Evolutionary conservation across 139 green algal genomes (phyloP).

Genomic region (Micractinium sp.): DNA sequence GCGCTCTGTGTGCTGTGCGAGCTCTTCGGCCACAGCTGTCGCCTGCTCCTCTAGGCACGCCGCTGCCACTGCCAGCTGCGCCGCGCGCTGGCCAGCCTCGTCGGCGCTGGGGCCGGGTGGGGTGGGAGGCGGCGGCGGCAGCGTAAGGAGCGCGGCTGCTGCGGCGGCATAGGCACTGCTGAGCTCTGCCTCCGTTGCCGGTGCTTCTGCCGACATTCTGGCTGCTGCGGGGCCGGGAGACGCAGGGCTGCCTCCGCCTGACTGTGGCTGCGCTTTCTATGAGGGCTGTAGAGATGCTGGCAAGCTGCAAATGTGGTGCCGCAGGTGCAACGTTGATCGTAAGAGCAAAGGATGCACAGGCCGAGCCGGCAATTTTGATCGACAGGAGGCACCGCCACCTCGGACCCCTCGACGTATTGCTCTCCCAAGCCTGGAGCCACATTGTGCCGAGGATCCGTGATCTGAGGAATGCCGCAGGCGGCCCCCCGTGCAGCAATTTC

Average conservation of each 20-base stretch:
- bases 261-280: too few species aligned
- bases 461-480: too few species aligned
- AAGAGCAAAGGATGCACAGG: too few species aligned
- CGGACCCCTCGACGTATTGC: too few species aligned
- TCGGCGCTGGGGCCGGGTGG: background rate
- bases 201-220: background rate
- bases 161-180: background rate
- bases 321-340: too few species aligned
- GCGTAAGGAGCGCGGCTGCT: background rate
- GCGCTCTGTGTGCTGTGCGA: background rate
- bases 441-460: too few species aligned
- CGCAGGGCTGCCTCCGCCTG: background rate
- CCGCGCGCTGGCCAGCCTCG: background rate
- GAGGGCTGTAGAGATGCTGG: too few species aligned
- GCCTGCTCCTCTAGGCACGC: background rate
- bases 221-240: background rate
- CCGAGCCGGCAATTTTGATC: too few species aligned
- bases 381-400: too few species aligned
- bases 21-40: background rate
- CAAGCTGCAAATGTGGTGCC: too few species aligned
- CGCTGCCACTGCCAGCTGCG: background rate
- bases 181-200: background rate
- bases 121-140: background rate
- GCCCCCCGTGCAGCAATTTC: too few species aligned
- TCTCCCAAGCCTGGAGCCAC: too few species aligned